phyloP scores from a whole-genome alignment of 108 stramenopile species.

The Nitzschia putrida region DNA sequence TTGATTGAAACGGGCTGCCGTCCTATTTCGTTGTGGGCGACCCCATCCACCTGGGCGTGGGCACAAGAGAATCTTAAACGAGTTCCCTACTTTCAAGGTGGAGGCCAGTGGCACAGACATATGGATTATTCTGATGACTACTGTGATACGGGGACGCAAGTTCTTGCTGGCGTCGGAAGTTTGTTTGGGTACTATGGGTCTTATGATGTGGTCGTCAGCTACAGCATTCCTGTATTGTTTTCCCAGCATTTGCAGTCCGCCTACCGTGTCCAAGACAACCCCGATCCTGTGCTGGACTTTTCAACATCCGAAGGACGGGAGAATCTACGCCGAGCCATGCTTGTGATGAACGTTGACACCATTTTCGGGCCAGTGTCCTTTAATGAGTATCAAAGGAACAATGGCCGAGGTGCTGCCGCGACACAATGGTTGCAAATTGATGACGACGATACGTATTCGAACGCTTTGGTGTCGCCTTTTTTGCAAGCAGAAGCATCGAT shows the following conservation, averaged over 20 bases:
- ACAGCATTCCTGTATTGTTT: constrained; percentile 48
- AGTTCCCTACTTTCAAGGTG: constrained; percentile 50
- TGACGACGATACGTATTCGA: constrained; percentile 6
- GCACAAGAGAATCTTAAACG: constrained; percentile 30
- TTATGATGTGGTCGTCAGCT: constrained; percentile 46
- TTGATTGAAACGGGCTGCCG: constrained; percentile 43
- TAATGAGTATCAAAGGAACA: constrained; percentile 46
- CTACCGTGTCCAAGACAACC: constrained; percentile 33
- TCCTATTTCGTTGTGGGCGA: constrained; percentile 42
- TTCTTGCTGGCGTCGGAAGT: constrained; percentile 22
- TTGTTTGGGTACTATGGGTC: constrained; percentile 33
- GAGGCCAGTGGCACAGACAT: constrained; percentile 49
- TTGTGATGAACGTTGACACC: constrained; percentile 42
- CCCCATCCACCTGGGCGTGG: constrained; percentile 51
- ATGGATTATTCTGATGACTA: constrained; percentile 48
- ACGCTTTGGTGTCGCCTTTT: constrained; percentile 37
- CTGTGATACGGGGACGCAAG: constrained; percentile 41
- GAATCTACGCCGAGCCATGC: constrained; percentile 41
- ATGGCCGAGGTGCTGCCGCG: constrained; percentile 54
- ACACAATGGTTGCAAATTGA: constrained; percentile 48
- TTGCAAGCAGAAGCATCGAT: constrained; percentile 46
- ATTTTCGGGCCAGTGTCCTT: constrained; percentile 61
- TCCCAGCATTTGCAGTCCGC: constrained; percentile 23
- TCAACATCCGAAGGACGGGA: constrained; percentile 36
- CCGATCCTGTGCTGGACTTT: constrained; percentile 25